Base-by-base conservation (phyloP, 192 early-diverging fungal species). In the Pilobolus umbonatus region DNA sequence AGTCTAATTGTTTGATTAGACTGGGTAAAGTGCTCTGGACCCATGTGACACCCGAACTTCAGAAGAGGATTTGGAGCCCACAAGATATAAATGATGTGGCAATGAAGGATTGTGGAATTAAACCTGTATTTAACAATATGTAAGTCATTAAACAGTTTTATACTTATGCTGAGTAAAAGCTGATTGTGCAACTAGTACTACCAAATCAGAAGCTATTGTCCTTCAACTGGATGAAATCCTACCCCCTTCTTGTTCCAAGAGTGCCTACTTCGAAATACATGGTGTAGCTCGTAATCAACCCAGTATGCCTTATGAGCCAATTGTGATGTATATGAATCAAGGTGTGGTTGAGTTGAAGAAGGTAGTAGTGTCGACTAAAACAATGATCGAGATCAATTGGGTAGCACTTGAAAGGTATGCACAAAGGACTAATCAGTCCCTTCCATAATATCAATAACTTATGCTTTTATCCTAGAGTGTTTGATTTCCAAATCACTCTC, bases 11-110 rank as follows among this genome's bases (percentile, higher is more conserved):
- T 44, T 51, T 35, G 19, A 24, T 34, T 61, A 74, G 73, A 29
- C 45, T 70, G n/a, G 75, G 75, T 10, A 77, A 77, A 29, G 61
- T 70, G 1, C 24, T 71, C 3, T 74, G 72, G 61, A 30, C 21
- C 4, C 60, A 77, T n/a, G 29, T 77, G 14, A 10, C 42, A 14
- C 50, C 52, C 2, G 58, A 60, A 3, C 30, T 67, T n/a, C 31
- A 35, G 30, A 26, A 44, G 35, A 35, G 49, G 5, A 43, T 71
- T 15, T 77, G 75, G 75, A 57, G 71, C 25, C 66, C 50, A 31
- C 28, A 54, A 5, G 72, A 73, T 29, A 38, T 77, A 10, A 70
- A 63, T 6, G 75, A 77, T 55, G 31, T 76, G 0, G 32, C 69
- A 10, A 36, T 67, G 36, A 56, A 64, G 17, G 64, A 67, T 42